phyloP scores from a whole-genome alignment of 371 early-diverging fungal species.

The Rhizomucor miehei region DNA sequence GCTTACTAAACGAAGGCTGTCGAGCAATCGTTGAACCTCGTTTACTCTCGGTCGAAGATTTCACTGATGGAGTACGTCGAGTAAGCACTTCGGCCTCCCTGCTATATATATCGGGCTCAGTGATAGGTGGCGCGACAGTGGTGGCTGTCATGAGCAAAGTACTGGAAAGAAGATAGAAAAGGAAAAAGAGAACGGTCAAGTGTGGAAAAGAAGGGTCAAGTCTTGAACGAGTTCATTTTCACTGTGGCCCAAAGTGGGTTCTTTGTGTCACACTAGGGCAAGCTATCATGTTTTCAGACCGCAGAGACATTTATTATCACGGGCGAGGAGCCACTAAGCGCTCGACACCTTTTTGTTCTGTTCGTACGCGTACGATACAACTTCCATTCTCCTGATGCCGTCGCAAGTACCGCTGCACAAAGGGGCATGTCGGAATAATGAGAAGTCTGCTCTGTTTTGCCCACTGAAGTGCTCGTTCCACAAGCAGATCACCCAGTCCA shows the following conservation, averaged over 20 bases:
- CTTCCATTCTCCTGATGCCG: constrained; percentile 9
- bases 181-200: constrained; percentile 1
- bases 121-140: constrained; percentile 15
- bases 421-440: constrained; percentile 20
- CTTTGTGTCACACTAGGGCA: no score
- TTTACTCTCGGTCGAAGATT: constrained; percentile 8
- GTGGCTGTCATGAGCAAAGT: constrained; percentile 16
- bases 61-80: constrained; percentile 9
- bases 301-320: neutral
- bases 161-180: neutral
- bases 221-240: neutral
- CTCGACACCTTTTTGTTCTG: constrained; percentile 15
- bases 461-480: constrained; percentile 19
- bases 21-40: constrained; percentile 7
- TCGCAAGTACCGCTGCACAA: constrained; percentile 18
- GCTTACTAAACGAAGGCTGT: constrained; percentile 9
- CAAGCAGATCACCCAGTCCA: constrained; percentile 20
- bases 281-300: constrained; percentile 1
- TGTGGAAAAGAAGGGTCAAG: constrained; percentile 3
- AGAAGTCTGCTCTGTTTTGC: constrained; percentile 8
- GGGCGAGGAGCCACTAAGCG: neutral
- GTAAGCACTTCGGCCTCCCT: constrained; percentile 12
- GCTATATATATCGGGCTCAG: neutral
- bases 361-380: constrained; percentile 11
- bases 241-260: neutral